These are phyloP conservation scores for Chrysopogon serrulatus DNA, from an alignment of 176 grass and related monocot genomes.

Conservation along the genomic window DNA sequence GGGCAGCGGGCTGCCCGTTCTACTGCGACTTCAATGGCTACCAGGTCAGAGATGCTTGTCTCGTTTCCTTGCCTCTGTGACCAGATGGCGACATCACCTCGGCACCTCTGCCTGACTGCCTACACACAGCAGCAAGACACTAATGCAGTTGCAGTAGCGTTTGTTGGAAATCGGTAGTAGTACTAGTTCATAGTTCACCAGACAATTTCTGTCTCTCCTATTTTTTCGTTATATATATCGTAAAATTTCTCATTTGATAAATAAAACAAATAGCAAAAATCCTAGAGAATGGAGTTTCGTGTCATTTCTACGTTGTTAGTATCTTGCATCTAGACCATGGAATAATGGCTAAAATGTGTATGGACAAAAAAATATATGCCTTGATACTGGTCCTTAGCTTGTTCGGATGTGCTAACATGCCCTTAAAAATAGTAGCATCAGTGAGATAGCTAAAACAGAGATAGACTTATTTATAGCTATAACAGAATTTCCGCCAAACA, in stretches of 20 bases:
- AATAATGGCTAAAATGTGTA: neutral
- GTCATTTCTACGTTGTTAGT: neutral
- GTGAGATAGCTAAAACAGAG: too few relatives aligned
- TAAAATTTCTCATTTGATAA: too few relatives aligned
- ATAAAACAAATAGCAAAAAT: neutral
- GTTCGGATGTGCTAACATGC: too few relatives aligned
- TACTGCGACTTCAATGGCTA: constrained; percentile 95
- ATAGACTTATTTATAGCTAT: too few relatives aligned
- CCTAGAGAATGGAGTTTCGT: neutral
- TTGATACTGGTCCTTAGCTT: too few relatives aligned
- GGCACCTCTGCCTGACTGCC: neutral
- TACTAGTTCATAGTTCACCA: neutral
- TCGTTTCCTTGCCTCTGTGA: neutral
- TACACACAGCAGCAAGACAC: neutral
- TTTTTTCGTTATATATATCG: too few relatives aligned
- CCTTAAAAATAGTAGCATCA: too few relatives aligned
- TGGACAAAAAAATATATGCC: neutral
- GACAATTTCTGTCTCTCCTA: neutral
- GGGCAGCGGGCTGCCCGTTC: constrained; percentile 74
- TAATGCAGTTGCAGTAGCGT: neutral
- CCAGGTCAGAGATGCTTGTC: constrained; percentile 53
- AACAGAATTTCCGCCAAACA: too few relatives aligned
- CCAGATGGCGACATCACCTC: neutral
- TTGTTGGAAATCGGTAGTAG: neutral
- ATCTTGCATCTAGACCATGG: neutral